A percentile compares a stretch with the other conserved stretches of the same genome.
Conservation (phyloP, 306 rosid species). For the Castanea mollissima region DNA sequence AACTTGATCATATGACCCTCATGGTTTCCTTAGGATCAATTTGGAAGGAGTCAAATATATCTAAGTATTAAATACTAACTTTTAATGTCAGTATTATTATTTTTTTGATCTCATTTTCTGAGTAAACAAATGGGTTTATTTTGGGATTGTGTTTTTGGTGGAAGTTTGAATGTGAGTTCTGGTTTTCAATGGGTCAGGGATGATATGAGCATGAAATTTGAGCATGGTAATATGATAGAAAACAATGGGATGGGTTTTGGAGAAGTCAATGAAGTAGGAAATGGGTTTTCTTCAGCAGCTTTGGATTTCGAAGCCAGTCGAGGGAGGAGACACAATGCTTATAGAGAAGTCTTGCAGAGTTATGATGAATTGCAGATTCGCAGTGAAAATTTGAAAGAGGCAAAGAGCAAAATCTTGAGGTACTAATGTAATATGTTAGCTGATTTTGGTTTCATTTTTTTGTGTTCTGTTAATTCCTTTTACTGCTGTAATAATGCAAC, state of each 20-base stretch:
- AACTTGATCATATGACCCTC: not conserved
- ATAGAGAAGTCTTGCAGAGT: constrained; percentile 45
- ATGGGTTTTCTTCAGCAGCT: constrained; percentile 18
- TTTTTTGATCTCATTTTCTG: constrained; percentile 1
- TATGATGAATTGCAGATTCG: constrained; percentile 39
- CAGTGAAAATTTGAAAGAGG: constrained; percentile 41
- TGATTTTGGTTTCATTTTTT: not conserved
- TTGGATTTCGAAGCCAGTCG: constrained; percentile 35
- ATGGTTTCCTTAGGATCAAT: not conserved
- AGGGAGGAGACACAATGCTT: constrained; percentile 28
- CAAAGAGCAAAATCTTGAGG: constrained; percentile 65
- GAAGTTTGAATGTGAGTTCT: constrained; percentile 15
- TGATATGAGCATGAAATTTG: constrained; percentile 30
- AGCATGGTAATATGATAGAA: constrained; percentile 23
- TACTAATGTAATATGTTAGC: constrained; percentile 23
- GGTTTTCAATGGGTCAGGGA: constrained; percentile 43
- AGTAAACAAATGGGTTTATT: constrained; percentile 5
- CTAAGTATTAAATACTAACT: not conserved
- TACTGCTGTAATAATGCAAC: not conserved
- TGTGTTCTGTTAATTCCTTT: too few relatives aligned
- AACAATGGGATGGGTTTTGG: constrained; percentile 12
- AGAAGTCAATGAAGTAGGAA: constrained; percentile 18
- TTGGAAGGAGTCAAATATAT: not conserved
- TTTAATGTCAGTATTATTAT: not conserved
- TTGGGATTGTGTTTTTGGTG: not conserved